Evolutionary conservation across 2,329 filamentous ascomycete genomes (phyloP).

Genomic region (Cercospora sp.): DNA sequence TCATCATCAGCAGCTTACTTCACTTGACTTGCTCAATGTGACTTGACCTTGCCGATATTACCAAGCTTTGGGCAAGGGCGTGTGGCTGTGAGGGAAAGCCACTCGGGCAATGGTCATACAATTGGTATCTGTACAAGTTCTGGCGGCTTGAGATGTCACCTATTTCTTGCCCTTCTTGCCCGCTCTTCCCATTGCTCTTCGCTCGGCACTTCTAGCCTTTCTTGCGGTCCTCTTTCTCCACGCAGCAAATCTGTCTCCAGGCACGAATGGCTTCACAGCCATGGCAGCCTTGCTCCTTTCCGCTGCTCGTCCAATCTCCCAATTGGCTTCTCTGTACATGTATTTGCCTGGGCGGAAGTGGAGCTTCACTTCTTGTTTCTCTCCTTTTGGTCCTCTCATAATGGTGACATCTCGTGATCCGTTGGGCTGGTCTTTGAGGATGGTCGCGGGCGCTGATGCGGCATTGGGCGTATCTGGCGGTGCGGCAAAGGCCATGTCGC

Average conservation of each 20-base stretch:
- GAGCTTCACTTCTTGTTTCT: slow-evolving; percentile 40
- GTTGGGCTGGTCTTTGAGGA: slow-evolving; percentile 26
- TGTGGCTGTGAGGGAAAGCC: neutral
- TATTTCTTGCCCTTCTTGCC: slow-evolving; percentile 22
- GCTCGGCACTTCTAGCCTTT: slow-evolving; percentile 53
- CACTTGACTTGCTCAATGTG: neutral
- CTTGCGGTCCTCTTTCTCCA: slow-evolving; percentile 61
- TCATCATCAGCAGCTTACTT: neutral
- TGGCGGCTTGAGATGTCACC: neutral
- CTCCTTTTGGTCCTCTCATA: slow-evolving; percentile 37
- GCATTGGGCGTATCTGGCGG: slow-evolving; percentile 21
- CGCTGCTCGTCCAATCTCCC: slow-evolving; percentile 64
- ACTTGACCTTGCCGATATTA: neutral
- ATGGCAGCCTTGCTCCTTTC: slow-evolving; percentile 57
- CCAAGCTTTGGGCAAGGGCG: neutral
- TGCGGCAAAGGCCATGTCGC: slow-evolving; percentile 22
- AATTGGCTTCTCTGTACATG: slow-evolving; percentile 65
- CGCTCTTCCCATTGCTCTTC: slow-evolving; percentile 54
- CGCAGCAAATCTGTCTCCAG: slow-evolving; percentile 62
- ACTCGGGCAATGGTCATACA: slow-evolving; percentile 7
- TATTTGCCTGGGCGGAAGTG: slow-evolving; percentile 55
- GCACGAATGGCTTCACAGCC: slow-evolving; percentile 56
- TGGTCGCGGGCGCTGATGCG: slow-evolving; percentile 25
- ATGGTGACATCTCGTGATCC: slow-evolving; percentile 27
- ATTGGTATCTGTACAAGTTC: slow-evolving; percentile 11